Conservation (phyloP, 2,329 filamentous ascomycete genomes). For the Ambrosiella xylebori region DNA sequence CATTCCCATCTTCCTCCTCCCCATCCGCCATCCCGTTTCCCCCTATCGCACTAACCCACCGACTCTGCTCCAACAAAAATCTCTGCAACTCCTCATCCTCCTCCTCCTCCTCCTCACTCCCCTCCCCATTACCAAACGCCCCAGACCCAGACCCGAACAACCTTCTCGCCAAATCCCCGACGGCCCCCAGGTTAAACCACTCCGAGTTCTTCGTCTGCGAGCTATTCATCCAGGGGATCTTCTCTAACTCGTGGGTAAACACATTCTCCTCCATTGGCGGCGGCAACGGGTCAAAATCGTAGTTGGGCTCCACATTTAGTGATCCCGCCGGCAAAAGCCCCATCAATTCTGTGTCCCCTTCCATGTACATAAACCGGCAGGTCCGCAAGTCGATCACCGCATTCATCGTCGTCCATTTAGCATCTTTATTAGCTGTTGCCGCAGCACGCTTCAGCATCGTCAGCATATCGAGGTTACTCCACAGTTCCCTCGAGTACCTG, state of each 20-base stretch:
- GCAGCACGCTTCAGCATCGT: slow-evolving; percentile 53
- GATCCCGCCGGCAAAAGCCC: slow-evolving; percentile 48
- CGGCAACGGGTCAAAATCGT: slow-evolving; percentile 68
- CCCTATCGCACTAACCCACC: neutral
- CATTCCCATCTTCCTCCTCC: neutral
- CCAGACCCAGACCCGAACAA: neutral
- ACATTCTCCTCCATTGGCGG: slow-evolving; percentile 40
- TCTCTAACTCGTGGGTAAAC: slow-evolving; percentile 28
- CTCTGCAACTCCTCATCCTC: neutral
- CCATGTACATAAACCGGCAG: slow-evolving; percentile 61
- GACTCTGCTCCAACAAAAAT: neutral
- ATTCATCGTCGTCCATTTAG: neutral
- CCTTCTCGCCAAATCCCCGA: slow-evolving; percentile 5
- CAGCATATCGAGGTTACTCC: slow-evolving; percentile 61
- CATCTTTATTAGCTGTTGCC: slow-evolving; percentile 17
- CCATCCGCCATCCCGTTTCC: neutral
- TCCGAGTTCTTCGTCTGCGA: slow-evolving; percentile 10
- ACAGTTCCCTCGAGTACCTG: slow-evolving; percentile 60
- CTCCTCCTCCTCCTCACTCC: slow-evolving; percentile 6
- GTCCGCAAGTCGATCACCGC: slow-evolving; percentile 25
- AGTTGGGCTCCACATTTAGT: slow-evolving; percentile 47
- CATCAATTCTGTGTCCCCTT: slow-evolving; percentile 56
- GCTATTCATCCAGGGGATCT: slow-evolving; percentile 25
- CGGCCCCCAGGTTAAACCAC: slow-evolving; percentile 3
- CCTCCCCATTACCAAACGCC: neutral